A percentile compares a stretch with the other conserved stretches of the same genome.
Evolutionary conservation across 768 basidiomycete genomes (phyloP).

Genomic region (Tylopilus intermedius): DNA sequence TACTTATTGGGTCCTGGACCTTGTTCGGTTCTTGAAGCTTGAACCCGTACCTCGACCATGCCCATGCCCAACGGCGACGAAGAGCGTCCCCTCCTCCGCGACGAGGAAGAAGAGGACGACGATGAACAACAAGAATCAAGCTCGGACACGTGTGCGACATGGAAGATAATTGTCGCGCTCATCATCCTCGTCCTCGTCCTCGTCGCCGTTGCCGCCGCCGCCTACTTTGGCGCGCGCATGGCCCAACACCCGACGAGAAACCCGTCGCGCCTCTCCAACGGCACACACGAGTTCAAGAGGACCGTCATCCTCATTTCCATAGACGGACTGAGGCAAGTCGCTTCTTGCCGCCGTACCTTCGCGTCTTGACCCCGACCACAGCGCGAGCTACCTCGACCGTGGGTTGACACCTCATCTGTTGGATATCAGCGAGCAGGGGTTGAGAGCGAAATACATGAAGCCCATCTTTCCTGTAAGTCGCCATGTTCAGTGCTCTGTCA

Average conservation of each 20-base stretch:
- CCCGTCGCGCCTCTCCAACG: slow-evolving; percentile 55
- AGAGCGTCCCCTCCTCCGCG: slow-evolving; percentile 23
- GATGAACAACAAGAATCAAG: background rate
- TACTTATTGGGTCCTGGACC: no score
- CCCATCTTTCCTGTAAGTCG: slow-evolving; percentile 83
- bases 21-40: background rate
- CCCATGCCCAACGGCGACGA: slow-evolving; percentile 14
- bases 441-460: slow-evolving; percentile 83
- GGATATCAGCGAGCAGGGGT: slow-evolving; percentile 72
- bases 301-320: slow-evolving; percentile 85
- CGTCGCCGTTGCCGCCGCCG: slow-evolving; percentile 9
- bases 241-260: slow-evolving; percentile 1
- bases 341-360: background rate
- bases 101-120: slow-evolving; percentile 6
- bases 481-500: background rate
- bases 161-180: slow-evolving; percentile 16
- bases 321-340: slow-evolving; percentile 69
- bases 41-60: background rate
- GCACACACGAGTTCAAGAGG: slow-evolving; percentile 75
- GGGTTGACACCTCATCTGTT: slow-evolving; percentile 81
- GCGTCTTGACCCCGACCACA: slow-evolving; percentile 24
- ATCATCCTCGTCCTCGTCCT: slow-evolving; percentile 14
- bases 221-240: slow-evolving; percentile 5
- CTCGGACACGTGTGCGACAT: background rate
- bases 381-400: slow-evolving; percentile 83